A percentile compares a stretch with the other conserved stretches of the same genome.
These are phyloP conservation scores for Emergomyces africanus DNA, from an alignment of 2,329 filamentous ascomycete genomes.

Conservation along the genomic window DNA sequence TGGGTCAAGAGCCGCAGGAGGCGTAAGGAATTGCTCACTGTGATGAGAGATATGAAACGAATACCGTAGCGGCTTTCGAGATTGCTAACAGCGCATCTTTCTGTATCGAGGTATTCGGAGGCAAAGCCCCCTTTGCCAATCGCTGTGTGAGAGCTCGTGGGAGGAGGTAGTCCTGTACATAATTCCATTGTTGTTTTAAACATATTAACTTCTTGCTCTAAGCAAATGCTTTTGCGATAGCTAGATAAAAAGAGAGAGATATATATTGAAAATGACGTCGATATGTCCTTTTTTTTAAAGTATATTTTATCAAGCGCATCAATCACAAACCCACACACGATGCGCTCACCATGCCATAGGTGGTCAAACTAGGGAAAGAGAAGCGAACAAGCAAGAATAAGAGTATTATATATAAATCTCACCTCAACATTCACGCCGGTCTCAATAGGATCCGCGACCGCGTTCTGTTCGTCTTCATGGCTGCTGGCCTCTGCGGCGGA, in stretches of 20 bases:
- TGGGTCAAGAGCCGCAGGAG: neutral
- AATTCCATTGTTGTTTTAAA: neutral
- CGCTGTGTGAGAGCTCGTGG: constrained; percentile 50
- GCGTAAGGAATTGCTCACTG: constrained; percentile 33
- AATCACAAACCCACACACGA: neutral
- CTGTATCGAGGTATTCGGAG: constrained; percentile 51
- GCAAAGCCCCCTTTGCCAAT: constrained; percentile 50
- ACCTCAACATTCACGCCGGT: constrained; percentile 31
- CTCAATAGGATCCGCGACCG: constrained; percentile 15
- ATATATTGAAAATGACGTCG: neutral
- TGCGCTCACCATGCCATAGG: neutral
- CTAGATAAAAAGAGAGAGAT: neutral
- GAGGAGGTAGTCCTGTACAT: constrained; percentile 44
- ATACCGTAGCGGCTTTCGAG: constrained; percentile 53
- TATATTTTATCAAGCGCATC: neutral
- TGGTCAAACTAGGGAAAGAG: neutral
- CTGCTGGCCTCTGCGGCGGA: constrained; percentile 14
- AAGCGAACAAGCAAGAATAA: neutral
- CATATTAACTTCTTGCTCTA: neutral
- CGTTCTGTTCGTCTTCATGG: neutral
- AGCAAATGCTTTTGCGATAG: neutral
- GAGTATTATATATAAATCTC: constrained; percentile 6
- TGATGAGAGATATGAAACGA: constrained; percentile 50
- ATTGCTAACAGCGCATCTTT: constrained; percentile 53
- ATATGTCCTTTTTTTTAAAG: neutral